A percentile compares a stretch with the other conserved stretches of the same genome.
phyloP scores from a whole-genome alignment of 768 basidiomycete species.

The Tricholoma sp. region DNA sequence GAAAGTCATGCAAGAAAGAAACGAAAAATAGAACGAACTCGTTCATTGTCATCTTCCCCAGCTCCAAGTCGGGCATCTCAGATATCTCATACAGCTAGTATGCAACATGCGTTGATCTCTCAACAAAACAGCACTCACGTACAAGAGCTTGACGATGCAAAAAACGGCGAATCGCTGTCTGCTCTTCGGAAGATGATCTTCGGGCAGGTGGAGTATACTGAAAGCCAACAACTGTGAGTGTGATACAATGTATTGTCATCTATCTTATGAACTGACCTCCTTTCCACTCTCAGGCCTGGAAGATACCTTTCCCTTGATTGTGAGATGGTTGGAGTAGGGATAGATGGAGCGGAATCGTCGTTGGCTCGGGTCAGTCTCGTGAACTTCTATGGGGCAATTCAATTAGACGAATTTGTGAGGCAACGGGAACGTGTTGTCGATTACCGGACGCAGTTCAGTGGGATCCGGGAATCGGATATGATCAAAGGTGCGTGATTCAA shows the following conservation, averaged over 20 bases:
- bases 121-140: neutral
- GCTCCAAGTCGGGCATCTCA: neutral
- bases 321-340: conserved; percentile 96
- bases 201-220: conserved; percentile 37
- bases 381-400: conserved; percentile 77
- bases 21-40: conserved; percentile 20
- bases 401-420: conserved; percentile 81
- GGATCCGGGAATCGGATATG: conserved; percentile 75
- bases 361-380: conserved; percentile 88
- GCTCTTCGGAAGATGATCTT: conserved; percentile 48
- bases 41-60: conserved; percentile 9
- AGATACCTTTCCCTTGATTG: conserved; percentile 87
- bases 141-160: conserved; percentile 17
- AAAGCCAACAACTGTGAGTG: conserved; percentile 41
- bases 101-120: neutral
- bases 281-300: conserved; percentile 42
- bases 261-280: conserved; percentile 5
- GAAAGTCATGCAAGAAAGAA: conserved; percentile 20
- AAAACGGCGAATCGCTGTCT: conserved; percentile 45
- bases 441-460: conserved; percentile 88
- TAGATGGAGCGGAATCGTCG: conserved; percentile 75
- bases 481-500: conserved; percentile 42
- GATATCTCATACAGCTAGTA: conserved; percentile 1
- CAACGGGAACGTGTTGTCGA: conserved; percentile 89
- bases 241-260: conserved; percentile 1